Base-by-base conservation (phyloP, 1,139 yeast genomes). In the Eremothecium sinecaudum region DNA sequence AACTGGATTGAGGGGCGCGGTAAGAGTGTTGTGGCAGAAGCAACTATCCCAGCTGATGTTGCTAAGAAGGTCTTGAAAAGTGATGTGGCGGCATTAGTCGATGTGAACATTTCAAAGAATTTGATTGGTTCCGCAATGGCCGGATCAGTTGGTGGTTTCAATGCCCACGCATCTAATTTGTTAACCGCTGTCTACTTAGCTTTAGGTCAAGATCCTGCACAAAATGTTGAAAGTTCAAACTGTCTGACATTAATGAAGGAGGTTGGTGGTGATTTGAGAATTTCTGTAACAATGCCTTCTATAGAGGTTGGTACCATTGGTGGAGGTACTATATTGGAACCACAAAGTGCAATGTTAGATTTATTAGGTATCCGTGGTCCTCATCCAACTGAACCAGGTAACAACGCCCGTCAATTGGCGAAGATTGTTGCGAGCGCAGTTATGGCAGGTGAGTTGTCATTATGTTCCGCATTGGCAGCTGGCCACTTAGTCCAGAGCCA, bases 1-100 rank as follows among this genome's bases (percentile, higher is more conserved):
- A 90, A 90, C 63, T 90, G 99, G 99, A 86, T 90, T 50, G 97
- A 92, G 62, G 98, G 99, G 35, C 80, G 99, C 64, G 99, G 99
- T 55, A 90, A 90, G 63, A 79, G 94, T 51, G 84, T 90, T 50
- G 97, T 90, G 42, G 98, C 98, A n/a, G 96, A 87, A 56, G 95
- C 97, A 7, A 70, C 78, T 38, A 72, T 92, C 42, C 96, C 98
- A 7, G 77, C 73, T 21, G 80, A 76, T 27, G 75, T 79, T 42
- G 96, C 92, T 36, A 62, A 66, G 39, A 75, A 75, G 44, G 95
- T 90, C 20, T 69, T 90, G 50, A 90, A 90, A 61, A 80, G 94
- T 29, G 92, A 82, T 48, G 97, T 90, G 34, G 84, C 79, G 51
- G 94, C 96, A 0, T 67, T 90, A 43, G 95, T 87, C 26, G 92